Conservation (phyloP, 257 asterid genomes). For the Rauvolfia tetraphylla region DNA sequence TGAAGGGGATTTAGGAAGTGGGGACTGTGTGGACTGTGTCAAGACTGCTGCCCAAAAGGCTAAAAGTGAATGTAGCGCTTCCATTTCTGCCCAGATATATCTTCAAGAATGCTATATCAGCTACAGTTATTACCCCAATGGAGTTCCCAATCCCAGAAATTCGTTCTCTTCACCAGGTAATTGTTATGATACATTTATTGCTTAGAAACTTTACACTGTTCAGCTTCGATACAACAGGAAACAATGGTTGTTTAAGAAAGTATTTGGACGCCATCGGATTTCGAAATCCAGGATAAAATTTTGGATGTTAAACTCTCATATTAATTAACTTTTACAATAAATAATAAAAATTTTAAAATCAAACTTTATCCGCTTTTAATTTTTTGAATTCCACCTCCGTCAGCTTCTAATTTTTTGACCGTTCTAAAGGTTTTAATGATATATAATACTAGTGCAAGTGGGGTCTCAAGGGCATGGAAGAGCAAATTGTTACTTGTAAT, state of each 20-base stretch:
- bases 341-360: too few species aligned
- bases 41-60: conserved; percentile 48
- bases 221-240: background rate
- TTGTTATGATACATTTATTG: background rate
- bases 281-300: too few species aligned
- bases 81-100: conserved; percentile 68
- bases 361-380: too few species aligned
- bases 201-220: background rate
- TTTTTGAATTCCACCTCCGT: too few species aligned
- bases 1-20: conserved; percentile 62
- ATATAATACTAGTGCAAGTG: background rate
- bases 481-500: background rate
- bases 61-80: conserved; percentile 49
- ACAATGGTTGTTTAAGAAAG: background rate
- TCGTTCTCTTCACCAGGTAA: conserved; percentile 57
- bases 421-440: too few species aligned
- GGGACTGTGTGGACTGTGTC: conserved; percentile 79
- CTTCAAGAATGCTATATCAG: conserved; percentile 65
- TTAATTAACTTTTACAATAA: too few species aligned
- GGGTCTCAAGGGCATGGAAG: background rate
- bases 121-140: conserved; percentile 72
- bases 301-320: too few species aligned
- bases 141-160: conserved; percentile 48
- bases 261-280: too few species aligned
- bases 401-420: too few species aligned